Conservation (phyloP, 768 basidiomycete genomes). For the Mycena indigotica region DNA sequence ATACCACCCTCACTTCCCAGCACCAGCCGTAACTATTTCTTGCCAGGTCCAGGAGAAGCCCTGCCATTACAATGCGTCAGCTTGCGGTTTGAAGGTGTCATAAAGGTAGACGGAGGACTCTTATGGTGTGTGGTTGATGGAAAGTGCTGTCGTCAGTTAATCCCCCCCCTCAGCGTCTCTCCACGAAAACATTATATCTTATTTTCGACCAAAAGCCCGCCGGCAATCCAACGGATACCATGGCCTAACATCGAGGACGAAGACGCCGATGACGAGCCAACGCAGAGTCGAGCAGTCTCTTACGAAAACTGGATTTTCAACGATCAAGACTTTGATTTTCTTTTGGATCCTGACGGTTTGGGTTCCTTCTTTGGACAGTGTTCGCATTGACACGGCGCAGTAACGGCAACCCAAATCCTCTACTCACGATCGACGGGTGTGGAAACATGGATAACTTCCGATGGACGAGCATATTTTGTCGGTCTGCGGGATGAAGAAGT, state of each 20-base stretch:
- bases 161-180: conserved; percentile 56
- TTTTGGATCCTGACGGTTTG: conserved; percentile 76
- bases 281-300: conserved; percentile 35
- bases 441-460: conserved; percentile 85
- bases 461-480: conserved; percentile 81
- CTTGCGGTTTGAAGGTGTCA: conserved; percentile 79
- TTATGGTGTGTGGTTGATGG: conserved; percentile 52
- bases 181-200: conserved; percentile 68
- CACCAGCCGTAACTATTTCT: conserved; percentile 63
- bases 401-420: conserved; percentile 65
- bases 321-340: conserved; percentile 70
- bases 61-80: conserved; percentile 66
- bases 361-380: conserved; percentile 16
- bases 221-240: conserved; percentile 80
- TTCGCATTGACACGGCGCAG: conserved; percentile 36
- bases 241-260: conserved; percentile 65
- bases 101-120: conserved; percentile 74
- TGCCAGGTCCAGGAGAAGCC: conserved; percentile 81
- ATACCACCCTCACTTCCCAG: conserved; percentile 52
- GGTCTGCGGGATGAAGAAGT: conserved; percentile 51
- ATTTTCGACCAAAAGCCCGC: conserved; percentile 74
- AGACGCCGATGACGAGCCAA: conserved; percentile 33
- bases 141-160: not conserved
- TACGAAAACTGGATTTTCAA: conserved; percentile 76
- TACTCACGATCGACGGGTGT: conserved; percentile 59